Percentiles rank a stretch among this genome's conserved stretches.
phyloP scores from a whole-genome alignment of 1,139 yeast genomes.

The Hanseniaspora gamundiae region DNA sequence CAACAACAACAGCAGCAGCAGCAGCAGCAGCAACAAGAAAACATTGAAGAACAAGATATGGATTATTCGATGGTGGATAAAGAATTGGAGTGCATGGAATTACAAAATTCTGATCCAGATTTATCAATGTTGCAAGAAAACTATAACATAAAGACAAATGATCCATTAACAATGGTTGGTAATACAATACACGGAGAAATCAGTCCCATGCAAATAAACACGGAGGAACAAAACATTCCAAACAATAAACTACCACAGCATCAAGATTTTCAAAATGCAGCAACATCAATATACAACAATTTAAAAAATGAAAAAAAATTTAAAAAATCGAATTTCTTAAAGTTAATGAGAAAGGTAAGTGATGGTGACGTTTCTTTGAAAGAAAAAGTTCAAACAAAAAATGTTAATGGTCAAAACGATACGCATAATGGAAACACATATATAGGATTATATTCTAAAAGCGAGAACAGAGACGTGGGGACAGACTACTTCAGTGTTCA shows the following conservation, averaged over 20 bases:
- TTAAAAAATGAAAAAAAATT: constrained; percentile 10
- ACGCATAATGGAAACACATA: neutral
- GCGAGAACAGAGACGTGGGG: neutral
- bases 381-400: neutral
- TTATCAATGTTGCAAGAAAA: neutral
- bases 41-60: neutral
- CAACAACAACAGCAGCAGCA: neutral
- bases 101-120: neutral
- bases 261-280: neutral
- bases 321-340: constrained; percentile 19
- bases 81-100: neutral
- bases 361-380: constrained; percentile 22
- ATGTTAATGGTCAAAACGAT: neutral
- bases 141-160: too few species aligned
- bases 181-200: too few species aligned
- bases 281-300: neutral
- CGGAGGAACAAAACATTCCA: neutral
- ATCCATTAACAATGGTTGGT: too few species aligned
- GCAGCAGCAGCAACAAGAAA: neutral
- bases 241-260: neutral
- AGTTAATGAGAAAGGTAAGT: constrained; percentile 20
- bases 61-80: neutral
- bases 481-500: neutral
- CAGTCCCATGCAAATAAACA: neutral
- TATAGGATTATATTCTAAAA: neutral